Conservation (phyloP, 176 grass and related monocot species). For the Dactylis glomerata region DNA sequence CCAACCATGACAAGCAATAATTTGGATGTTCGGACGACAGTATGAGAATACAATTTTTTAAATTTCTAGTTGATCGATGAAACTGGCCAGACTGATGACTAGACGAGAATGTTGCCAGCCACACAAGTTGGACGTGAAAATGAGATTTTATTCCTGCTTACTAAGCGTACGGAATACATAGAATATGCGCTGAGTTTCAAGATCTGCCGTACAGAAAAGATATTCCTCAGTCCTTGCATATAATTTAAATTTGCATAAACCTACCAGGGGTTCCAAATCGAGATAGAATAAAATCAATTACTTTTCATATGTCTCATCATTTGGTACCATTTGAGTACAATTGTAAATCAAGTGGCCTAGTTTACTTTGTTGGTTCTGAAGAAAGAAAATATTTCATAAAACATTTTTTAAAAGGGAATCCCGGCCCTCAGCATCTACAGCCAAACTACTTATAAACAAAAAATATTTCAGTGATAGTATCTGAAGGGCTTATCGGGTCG, state of each 20-base stretch:
- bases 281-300: neutral
- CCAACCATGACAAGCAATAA: neutral
- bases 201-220: neutral
- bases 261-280: neutral
- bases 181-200: neutral
- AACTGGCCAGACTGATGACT: neutral
- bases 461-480: no score
- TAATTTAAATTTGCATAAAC: neutral
- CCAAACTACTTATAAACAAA: no score
- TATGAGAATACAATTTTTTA: neutral
- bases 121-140: neutral
- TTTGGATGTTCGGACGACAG: neutral
- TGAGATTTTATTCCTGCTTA: neutral
- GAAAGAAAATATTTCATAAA: neutral
- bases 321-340: neutral
- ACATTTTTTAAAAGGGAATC: no score
- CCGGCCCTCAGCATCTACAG: no score
- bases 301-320: neutral
- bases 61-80: neutral
- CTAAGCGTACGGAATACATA: neutral
- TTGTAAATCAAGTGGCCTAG: neutral
- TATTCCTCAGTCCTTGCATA: neutral
- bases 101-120: neutral
- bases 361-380: neutral
- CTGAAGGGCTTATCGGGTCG: no score